Base-by-base conservation (phyloP, 2,329 filamentous ascomycete genomes). In the Exophiala phaeomuriformis region DNA sequence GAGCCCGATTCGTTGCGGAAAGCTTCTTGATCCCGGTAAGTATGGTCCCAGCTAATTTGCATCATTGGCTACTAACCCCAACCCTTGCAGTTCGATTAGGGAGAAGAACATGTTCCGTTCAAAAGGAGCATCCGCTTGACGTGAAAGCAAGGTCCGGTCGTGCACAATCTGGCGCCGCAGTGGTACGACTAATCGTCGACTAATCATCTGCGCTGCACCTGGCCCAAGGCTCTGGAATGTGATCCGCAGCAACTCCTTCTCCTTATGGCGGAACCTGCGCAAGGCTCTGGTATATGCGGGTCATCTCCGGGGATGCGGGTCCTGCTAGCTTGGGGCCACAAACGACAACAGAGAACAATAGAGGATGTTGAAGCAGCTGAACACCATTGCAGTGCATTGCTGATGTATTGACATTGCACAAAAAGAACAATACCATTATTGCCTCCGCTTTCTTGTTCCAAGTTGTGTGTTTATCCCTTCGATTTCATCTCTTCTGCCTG, bases 1-100 rank as follows among this genome's bases (percentile, higher is more conserved):
- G 93, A 73, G 93, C 93, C 69, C 85, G 93, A 77, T 98, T 97
- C 69, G 91, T 98, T 48, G 93, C 93, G 45, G 93, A 98, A 74
- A 96, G 93, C 55, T 98, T 98, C 80, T 75, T 98, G 72, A 96
- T 91, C 68, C 93, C 91, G 56, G 88, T 93, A 78, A 62, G 79
- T 67, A 51, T 54, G 5, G 7, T 36, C 10, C n/a, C 19, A 12
- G 9, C 10, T 42, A 3, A 28, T 32, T 28, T 10, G 30, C 12
- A 19, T 4, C 6, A n/a, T n/a, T 40, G 33, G 37, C 53, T 58
- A 33, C 56, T 44, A 19, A 19, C 19, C 19, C 19, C 19, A 19
- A 19, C 27, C 5, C n/a, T 5, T 28, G 29, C 37, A 58, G 56
- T 58, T 58, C 36, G 56, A 58, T 42, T 58, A 56, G 50, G 10